These are phyloP conservation scores for Globisporangium paddicum DNA, from an alignment of 352 stramenopile species.

Conservation along the genomic window DNA sequence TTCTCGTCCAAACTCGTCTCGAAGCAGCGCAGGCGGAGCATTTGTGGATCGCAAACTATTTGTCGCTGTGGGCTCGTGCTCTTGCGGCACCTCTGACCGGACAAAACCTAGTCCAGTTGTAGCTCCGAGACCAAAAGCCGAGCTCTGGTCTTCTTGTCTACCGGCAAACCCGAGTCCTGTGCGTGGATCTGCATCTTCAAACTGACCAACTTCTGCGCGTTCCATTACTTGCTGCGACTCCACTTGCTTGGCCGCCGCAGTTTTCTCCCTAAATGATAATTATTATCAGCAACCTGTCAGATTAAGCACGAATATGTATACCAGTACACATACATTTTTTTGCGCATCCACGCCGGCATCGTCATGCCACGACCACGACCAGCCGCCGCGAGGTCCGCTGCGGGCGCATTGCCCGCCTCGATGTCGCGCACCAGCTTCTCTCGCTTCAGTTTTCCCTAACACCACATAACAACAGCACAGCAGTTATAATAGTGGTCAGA, in stretches of 20 bases:
- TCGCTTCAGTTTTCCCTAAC: constrained; percentile 57
- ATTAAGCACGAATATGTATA: neutral
- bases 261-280: constrained; percentile 48
- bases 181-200: constrained; percentile 44
- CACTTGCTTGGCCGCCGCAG: constrained; percentile 18
- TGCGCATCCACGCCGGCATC: constrained; percentile 91
- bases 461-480: neutral
- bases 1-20: constrained; percentile 30
- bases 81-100: neutral
- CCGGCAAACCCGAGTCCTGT: constrained; percentile 27
- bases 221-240: neutral
- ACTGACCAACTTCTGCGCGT: constrained; percentile 27
- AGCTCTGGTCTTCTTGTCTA: neutral
- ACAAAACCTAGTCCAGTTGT: neutral
- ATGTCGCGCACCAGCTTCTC: constrained; percentile 69
- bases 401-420: constrained; percentile 54
- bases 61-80: neutral
- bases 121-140: neutral
- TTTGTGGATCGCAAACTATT: neutral
- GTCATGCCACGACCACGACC: constrained; percentile 87
- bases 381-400: constrained; percentile 38
- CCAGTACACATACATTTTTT: constrained; percentile 72
- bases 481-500: too few relatives aligned
- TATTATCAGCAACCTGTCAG: neutral
- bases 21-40: neutral